Base-by-base conservation (phyloP, 164 flowering plant genomes). In the Vitis cinerea region DNA sequence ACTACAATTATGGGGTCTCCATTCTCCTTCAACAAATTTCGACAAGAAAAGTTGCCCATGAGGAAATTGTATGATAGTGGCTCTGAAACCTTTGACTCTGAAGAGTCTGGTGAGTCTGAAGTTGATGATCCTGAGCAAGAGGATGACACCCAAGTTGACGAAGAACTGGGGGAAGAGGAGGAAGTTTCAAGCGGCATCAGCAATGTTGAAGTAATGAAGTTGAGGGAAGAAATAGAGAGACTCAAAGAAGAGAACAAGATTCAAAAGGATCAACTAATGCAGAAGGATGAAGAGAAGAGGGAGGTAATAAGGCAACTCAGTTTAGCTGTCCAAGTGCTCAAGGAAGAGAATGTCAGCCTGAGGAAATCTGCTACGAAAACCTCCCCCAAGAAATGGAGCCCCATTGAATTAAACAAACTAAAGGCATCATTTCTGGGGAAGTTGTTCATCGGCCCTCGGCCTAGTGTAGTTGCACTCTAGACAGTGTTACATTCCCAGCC, bases 251-350 rank as follows among this genome's bases (percentile, higher is more conserved):
- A 88, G 81, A 86, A 86, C 75, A 75, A 44, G 59, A 23, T 65
- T 56, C 90, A 83, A 37, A 80, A 76, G 74, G 86, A 75, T 55
- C 74, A 75, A 50, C 62, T 93, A 19, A 14, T 60, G 75, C 83
- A 82, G 73, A 95, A 88, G 75, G 95, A 91, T 78, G 97, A 90
- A 73, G 91, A 91, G 86, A 95, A 95, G 87, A 84, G 91, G 56
- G 96, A 91, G 74, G 96, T 76, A 0, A 93, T 91, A 49, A 85
- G 97, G 59, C 99, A 95, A 70, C 87, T 95, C 10, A 80, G 90
- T 73, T 53, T 80, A 49, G 84, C 91, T 1, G 64, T 91, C 63
- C 94, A 84, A 54, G 44, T 87, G 71, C 74, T 94, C 16, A 88
- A 81, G 76, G 87, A 87, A 37, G 93, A 92, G 67, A 92, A 86